These are phyloP conservation scores for Arthrobotrys sphaeroides DNA, from an alignment of 2,329 filamentous ascomycete species.

Conservation along the genomic window DNA sequence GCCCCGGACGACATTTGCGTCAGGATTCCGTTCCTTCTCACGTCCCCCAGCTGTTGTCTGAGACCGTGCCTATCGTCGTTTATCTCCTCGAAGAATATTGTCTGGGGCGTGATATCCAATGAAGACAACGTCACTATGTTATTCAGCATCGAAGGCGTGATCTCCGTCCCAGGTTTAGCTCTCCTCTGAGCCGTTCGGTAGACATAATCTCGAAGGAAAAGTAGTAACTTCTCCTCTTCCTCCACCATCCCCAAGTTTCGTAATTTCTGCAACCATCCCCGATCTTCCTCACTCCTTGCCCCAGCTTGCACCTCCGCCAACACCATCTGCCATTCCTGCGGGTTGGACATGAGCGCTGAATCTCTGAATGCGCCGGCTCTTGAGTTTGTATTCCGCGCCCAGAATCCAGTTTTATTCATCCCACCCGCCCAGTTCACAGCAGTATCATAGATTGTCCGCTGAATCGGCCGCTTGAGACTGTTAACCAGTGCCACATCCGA, in stretches of 20 bases:
- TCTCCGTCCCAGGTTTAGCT: conserved; percentile 69
- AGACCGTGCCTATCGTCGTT: conserved; percentile 64
- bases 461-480: conserved; percentile 80
- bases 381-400: conserved; percentile 65
- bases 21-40: conserved; percentile 20
- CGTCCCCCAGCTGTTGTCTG: conserved; percentile 51
- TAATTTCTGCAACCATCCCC: conserved; percentile 87
- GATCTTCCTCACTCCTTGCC: conserved; percentile 66
- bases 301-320: conserved; percentile 37
- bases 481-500: conserved; percentile 61
- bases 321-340: conserved; percentile 49
- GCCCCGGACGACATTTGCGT: conserved; percentile 29
- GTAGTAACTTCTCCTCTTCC: conserved; percentile 89
- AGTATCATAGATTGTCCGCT: conserved; percentile 83
- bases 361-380: conserved; percentile 31
- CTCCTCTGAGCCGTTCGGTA: conserved; percentile 76
- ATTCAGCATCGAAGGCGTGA: conserved; percentile 66
- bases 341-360: conserved; percentile 12
- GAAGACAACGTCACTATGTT: conserved; percentile 78
- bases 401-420: conserved; percentile 83
- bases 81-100: conserved; percentile 88
- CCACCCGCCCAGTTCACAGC: conserved; percentile 86
- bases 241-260: conserved; percentile 80
- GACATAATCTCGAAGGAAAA: conserved; percentile 88
- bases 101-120: conserved; percentile 82